Conservation (phyloP, 2,329 filamentous ascomycete genomes). For the Didymosphaeria variabile region DNA sequence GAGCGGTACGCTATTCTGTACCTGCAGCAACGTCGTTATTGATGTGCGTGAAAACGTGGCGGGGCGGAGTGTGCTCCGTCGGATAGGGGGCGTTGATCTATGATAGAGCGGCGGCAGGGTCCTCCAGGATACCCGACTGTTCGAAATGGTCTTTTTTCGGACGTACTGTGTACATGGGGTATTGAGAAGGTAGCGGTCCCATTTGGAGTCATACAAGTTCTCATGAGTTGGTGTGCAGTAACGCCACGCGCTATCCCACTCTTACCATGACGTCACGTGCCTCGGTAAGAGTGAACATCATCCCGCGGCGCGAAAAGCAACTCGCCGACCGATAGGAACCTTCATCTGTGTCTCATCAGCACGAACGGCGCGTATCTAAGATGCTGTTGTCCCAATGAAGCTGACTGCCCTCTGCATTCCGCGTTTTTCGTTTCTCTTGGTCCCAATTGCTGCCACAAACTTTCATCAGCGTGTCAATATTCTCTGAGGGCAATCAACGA, state of each 20-base stretch:
- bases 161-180: too few relatives aligned
- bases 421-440: background rate
- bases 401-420: background rate
- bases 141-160: too few relatives aligned
- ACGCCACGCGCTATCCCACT: background rate
- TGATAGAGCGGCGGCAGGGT: background rate
- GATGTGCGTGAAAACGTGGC: background rate
- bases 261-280: constrained; percentile 12
- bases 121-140: background rate
- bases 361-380: background rate
- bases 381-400: background rate
- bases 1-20: background rate
- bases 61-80: background rate
- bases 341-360: background rate
- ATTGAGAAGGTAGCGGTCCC: too few relatives aligned
- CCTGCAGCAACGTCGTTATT: constrained; percentile 1
- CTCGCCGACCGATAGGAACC: constrained; percentile 5
- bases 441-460: background rate
- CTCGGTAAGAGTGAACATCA: background rate
- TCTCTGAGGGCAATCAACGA: background rate
- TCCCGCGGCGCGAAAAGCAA: constrained; percentile 11
- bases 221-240: background rate
- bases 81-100: background rate
- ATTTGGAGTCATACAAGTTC: too few relatives aligned
- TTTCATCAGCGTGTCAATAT: background rate